phyloP scores from a whole-genome alignment of 2,329 filamentous ascomycete genomes.

The Fusarium sp. region DNA sequence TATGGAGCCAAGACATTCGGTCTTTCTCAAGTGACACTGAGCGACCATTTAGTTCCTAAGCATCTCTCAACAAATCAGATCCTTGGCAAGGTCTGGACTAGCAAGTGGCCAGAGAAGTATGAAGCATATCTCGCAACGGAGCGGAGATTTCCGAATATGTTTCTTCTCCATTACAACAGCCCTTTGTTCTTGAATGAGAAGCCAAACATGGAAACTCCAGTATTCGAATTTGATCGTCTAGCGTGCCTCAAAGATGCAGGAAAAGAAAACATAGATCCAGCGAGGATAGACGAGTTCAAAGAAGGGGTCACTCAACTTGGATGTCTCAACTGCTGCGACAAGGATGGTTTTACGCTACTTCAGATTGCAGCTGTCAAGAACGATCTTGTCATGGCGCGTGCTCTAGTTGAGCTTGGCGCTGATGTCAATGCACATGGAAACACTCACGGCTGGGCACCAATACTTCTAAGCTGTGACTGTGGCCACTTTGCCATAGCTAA shows the following conservation, averaged over 20 bases:
- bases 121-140: neutral
- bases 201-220: neutral
- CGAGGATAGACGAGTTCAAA: neutral
- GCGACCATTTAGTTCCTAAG: neutral
- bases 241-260: neutral
- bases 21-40: neutral
- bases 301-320: neutral
- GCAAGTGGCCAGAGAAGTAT: neutral
- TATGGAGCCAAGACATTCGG: neutral
- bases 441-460: neutral
- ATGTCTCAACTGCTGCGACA: neutral
- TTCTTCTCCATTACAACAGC: neutral
- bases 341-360: neutral
- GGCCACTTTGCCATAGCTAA: neutral
- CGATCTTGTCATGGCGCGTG: neutral
- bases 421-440: neutral
- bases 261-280: accelerated
- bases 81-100: neutral
- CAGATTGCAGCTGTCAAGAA: neutral
- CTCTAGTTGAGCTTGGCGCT: neutral
- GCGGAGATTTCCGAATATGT: neutral
- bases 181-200: neutral
- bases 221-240: neutral
- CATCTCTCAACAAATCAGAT: neutral
- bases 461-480: neutral